Evolutionary conservation across 495 filamentous ascomycete species (phyloP).

Genomic region (Oidiodendron maius): DNA sequence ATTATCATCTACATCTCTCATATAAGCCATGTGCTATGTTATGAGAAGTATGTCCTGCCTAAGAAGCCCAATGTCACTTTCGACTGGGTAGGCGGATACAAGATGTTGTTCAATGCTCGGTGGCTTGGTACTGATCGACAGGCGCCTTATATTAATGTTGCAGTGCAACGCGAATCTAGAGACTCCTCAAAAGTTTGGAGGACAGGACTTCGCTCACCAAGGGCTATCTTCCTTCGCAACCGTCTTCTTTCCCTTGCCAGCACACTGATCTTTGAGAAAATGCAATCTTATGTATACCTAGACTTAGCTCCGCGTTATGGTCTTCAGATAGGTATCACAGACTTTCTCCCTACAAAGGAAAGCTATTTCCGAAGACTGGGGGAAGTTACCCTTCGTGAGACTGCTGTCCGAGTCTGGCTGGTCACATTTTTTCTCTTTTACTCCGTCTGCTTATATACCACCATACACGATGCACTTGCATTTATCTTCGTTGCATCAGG

Average conservation of each 20-base stretch:
- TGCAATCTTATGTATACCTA: neutral
- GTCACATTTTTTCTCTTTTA: neutral
- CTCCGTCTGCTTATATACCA: neutral
- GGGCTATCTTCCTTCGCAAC: neutral
- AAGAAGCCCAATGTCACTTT: neutral
- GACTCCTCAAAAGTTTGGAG: neutral
- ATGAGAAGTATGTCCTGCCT: conserved; percentile 1
- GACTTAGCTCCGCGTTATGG: neutral
- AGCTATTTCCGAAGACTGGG: neutral
- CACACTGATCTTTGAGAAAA: neutral
- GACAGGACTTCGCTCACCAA: neutral
- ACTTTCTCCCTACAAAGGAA: neutral
- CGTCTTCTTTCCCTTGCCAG: neutral
- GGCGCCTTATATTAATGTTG: neutral
- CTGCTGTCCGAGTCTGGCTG: neutral
- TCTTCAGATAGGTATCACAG: neutral
- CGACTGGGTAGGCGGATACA: neutral
- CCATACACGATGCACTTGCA: neutral
- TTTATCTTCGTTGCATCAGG: neutral
- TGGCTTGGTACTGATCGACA: neutral
- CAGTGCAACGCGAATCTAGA: neutral
- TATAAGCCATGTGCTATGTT: neutral
- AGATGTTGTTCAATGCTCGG: conserved; percentile 3
- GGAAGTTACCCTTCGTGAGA: neutral
- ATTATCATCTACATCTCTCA: conserved; percentile 2